A percentile compares a stretch with the other conserved stretches of the same genome.
Conservation (phyloP, 2,329 filamentous ascomycete genomes). For the Endoconidiophora laricicola region DNA sequence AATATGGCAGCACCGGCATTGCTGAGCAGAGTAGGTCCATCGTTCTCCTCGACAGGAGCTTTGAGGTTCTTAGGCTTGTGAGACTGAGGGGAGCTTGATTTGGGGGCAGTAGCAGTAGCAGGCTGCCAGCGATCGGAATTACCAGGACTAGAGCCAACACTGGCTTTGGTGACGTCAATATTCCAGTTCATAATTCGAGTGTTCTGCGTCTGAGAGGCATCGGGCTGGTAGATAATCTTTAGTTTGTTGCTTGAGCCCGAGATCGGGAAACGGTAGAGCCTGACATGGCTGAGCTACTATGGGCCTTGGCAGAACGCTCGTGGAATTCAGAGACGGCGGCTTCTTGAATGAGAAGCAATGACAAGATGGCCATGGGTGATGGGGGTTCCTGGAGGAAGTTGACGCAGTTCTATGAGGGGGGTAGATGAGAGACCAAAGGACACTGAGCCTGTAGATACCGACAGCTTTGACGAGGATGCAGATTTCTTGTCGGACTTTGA, state of each 20-base stretch:
- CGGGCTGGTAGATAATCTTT: constrained; percentile 49
- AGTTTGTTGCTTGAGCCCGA: constrained; percentile 54
- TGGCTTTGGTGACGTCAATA: constrained; percentile 25
- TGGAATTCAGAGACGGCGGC: constrained; percentile 4
- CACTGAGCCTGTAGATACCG: background rate
- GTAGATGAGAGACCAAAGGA: constrained; percentile 3
- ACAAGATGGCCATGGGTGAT: constrained; percentile 5
- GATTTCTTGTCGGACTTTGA: background rate
- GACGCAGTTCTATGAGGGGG: constrained; percentile 2
- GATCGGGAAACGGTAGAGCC: background rate
- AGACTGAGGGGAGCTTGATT: background rate
- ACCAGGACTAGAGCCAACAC: constrained; percentile 3
- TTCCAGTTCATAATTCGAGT: constrained; percentile 34
- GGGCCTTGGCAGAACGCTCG: background rate
- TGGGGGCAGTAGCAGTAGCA: constrained; percentile 1
- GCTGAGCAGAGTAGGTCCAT: constrained; percentile 9
- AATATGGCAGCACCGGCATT: constrained; percentile 9
- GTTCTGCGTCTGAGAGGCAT: constrained; percentile 19
- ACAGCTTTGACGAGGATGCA: background rate
- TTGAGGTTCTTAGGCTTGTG: background rate
- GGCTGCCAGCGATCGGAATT: background rate
- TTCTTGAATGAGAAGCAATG: background rate
- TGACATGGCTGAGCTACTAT: background rate
- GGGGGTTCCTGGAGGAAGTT: background rate
- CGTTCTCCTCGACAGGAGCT: background rate